Percentiles rank a stretch among this genome's conserved stretches.
Evolutionary conservation across 2,329 filamentous ascomycete species (phyloP).

Genomic region (Trichophyton schoenleinii): DNA sequence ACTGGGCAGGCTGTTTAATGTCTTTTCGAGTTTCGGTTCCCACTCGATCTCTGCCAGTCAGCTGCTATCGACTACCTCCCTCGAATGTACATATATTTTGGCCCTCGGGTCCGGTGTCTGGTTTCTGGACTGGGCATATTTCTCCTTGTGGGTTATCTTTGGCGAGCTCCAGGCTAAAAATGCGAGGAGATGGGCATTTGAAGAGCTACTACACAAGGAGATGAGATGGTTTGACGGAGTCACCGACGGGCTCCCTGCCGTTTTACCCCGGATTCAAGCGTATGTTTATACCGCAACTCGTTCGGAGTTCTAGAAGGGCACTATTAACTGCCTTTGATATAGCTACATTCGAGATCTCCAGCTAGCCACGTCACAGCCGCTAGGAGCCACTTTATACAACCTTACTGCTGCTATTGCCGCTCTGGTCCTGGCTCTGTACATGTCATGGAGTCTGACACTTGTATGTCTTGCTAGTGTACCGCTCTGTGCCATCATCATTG

Average conservation of each 20-base stretch:
- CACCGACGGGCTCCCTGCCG: slow-evolving; percentile 56
- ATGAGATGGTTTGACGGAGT: slow-evolving; percentile 72
- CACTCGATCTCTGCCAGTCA: slow-evolving; percentile 38
- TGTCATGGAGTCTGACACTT: slow-evolving; percentile 73
- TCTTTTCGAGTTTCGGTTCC: slow-evolving; percentile 54
- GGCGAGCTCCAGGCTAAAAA: slow-evolving; percentile 66
- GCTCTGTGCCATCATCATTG: slow-evolving; percentile 49
- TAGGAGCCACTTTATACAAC: slow-evolving; percentile 58
- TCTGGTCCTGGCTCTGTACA: slow-evolving; percentile 59
- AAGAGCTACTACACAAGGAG: slow-evolving; percentile 55
- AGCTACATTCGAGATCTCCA: slow-evolving; percentile 78
- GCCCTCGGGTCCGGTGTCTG: slow-evolving; percentile 54
- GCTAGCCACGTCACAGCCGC: slow-evolving; percentile 61
- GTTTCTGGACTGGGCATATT: slow-evolving; percentile 54
- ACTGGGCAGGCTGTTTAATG: slow-evolving; percentile 61
- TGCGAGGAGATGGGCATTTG: slow-evolving; percentile 54
- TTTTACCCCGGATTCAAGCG: slow-evolving; percentile 62
- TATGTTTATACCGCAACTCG: slow-evolving; percentile 32
- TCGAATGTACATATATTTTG: slow-evolving; percentile 51
- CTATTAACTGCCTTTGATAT: not conserved
- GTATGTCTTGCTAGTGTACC: slow-evolving; percentile 65
- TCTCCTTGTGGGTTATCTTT: slow-evolving; percentile 60
- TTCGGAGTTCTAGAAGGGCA: not conserved
- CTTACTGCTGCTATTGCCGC: slow-evolving; percentile 52
- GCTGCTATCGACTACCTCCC: slow-evolving; percentile 45